These are phyloP conservation scores for Carpinus viminea DNA, from an alignment of 306 rosid species.

Conservation along the genomic window DNA sequence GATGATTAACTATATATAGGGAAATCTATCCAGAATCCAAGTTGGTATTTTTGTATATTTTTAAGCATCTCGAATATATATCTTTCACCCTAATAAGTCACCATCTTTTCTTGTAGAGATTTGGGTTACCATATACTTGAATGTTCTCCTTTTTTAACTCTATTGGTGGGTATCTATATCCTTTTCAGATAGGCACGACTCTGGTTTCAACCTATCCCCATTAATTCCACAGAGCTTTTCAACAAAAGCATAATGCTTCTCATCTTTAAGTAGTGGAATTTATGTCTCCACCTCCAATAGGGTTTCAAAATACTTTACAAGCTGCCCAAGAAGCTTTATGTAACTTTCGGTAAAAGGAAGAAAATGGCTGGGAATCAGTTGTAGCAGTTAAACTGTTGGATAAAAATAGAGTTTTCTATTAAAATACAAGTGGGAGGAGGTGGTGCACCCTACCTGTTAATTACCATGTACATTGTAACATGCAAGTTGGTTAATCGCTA, in stretches of 20 bases:
- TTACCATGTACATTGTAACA: too few species aligned
- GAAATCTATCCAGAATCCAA: constrained; percentile 28
- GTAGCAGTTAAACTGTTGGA: constrained; percentile 42
- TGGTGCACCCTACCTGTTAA: not conserved
- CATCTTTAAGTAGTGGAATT: constrained; percentile 21
- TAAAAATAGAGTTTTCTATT: constrained; percentile 7
- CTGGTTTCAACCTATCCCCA: not conserved
- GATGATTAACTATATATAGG: not conserved
- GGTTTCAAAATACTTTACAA: constrained; percentile 6
- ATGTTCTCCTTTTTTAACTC: constrained; percentile 9
- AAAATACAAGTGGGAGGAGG: constrained; percentile 18
- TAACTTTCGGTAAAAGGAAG: constrained; percentile 26
- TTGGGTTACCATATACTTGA: constrained; percentile 28
- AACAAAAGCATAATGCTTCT: constrained; percentile 30
- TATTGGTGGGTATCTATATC: not conserved
- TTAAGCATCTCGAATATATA: constrained; percentile 35
- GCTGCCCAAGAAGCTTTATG: constrained; percentile 19
- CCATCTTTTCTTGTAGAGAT: constrained; percentile 20
- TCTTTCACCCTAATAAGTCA: not conserved
- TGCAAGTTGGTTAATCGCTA: too few species aligned
- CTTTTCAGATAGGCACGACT: constrained; percentile 3
- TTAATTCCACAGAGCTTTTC: constrained; percentile 2
- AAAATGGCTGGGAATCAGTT: constrained; percentile 44
- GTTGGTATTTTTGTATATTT: constrained; percentile 14
- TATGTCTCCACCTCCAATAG: constrained; percentile 5